phyloP scores from a whole-genome alignment of 108 stramenopile genomes.

The Licmophora abbreviata region DNA sequence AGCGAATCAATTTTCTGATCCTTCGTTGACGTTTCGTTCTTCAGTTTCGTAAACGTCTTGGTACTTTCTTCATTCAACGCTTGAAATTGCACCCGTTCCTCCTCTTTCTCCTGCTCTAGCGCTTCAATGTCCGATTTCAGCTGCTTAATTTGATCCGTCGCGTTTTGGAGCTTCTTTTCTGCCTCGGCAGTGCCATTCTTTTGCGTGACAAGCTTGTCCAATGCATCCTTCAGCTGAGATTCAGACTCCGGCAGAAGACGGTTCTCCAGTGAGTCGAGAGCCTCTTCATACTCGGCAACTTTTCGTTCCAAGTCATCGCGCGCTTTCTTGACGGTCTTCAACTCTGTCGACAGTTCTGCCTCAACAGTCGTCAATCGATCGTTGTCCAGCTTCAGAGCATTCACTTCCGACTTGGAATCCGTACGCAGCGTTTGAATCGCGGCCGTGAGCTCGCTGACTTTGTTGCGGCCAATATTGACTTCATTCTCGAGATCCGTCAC shows the following conservation, averaged over 20 bases:
- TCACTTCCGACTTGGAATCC: slow-evolving; percentile 6
- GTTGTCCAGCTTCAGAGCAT: slow-evolving; percentile 6
- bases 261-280: slow-evolving; percentile 19
- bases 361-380: background rate
- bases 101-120: slow-evolving; percentile 20
- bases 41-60: background rate
- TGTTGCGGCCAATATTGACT: background rate
- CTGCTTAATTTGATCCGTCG: slow-evolving; percentile 5
- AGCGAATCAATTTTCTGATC: slow-evolving; percentile 6
- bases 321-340: slow-evolving; percentile 7
- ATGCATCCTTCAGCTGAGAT: slow-evolving; percentile 20
- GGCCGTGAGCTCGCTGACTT: background rate
- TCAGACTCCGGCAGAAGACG: slow-evolving; percentile 24
- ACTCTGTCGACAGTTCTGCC: background rate
- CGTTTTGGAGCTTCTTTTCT: slow-evolving; percentile 2
- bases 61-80: background rate
- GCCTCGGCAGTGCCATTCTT: background rate
- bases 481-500: background rate
- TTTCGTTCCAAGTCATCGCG: slow-evolving; percentile 12
- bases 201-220: slow-evolving; percentile 1
- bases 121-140: slow-evolving; percentile 11
- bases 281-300: slow-evolving; percentile 10
- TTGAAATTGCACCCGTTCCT: slow-evolving; percentile 6
- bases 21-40: slow-evolving; percentile 14
- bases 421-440: slow-evolving; percentile 1